Evolutionary conservation across 2,329 filamentous ascomycete species (phyloP).

Genomic region (Cladosporium sp.): DNA sequence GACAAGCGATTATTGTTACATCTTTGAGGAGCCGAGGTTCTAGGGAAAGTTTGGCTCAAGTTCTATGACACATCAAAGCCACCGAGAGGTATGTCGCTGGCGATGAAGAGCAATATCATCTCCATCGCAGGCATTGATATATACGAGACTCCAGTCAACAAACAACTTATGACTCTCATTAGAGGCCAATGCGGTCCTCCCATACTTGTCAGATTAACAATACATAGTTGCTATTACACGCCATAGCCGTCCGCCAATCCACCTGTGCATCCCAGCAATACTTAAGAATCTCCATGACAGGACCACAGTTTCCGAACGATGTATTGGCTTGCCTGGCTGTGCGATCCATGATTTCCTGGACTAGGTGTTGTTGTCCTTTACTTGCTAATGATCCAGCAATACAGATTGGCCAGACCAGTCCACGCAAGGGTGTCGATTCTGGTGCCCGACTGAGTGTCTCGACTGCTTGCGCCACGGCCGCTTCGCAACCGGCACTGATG

Average conservation of each 20-base stretch:
- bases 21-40: background rate
- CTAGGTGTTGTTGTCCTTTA: background rate
- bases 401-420: background rate
- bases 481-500: background rate
- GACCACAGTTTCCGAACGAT: conserved; percentile 1
- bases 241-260: background rate
- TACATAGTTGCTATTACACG: background rate
- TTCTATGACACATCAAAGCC: background rate
- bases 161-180: background rate
- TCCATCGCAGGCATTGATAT: background rate
- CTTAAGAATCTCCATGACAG: background rate
- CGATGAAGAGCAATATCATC: background rate
- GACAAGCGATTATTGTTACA: background rate
- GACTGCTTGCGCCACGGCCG: background rate
- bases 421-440: background rate
- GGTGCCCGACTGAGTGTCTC: background rate
- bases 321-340: background rate
- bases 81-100: background rate
- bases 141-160: background rate
- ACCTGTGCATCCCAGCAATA: background rate
- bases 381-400: background rate
- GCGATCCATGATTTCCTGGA: background rate
- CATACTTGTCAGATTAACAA: background rate
- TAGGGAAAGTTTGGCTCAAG: background rate
- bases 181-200: background rate